Base-by-base conservation (phyloP, 2,329 filamentous ascomycete species). In the Alternaria gansuensis region DNA sequence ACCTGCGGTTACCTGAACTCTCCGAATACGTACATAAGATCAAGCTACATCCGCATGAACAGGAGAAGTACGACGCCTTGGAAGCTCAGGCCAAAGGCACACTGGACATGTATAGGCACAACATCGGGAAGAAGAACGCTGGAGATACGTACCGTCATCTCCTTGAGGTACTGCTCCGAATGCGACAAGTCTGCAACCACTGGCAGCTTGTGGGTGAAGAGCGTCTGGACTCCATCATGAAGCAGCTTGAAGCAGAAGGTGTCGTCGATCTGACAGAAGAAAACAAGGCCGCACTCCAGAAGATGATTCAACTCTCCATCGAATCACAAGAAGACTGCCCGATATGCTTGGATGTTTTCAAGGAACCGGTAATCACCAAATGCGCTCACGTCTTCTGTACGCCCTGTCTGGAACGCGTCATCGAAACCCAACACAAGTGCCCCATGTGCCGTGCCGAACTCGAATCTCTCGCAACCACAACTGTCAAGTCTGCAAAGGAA, bases 171-270 rank as follows among this genome's bases (percentile, higher is more conserved):
- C 83, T 97, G 4, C 85, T 97, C 5, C 88, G 93, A 11, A 85
- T 96, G 65, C 87, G 93, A 17, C 93, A 97, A 78, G 85, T 90
- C 74, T 97, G 93, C 78, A 93, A 94, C 65, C 93, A 96, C 74
- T 96, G 92, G 91, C 88, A 89, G 8, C 84, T 97, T 10, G 92
- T 91, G 71, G 89, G 88, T 49, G 83, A 90, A 63, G 73, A 75
- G 31, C 88, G 91, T 11, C 83, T 96, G n/a, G 84, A 85, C 9
- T 86, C 88, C n/a, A 83, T 96, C 23, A 82, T 94, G 72, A 81
- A 85, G 21, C 81, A 91, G 2, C 82, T 96, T 2, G 89, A 91
- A 41, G 83, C 85, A 14, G 82, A 90, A 65, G 85, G 87, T 46
- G 82, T 89, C 1, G 88, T 96, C 0, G 82, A 85, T 0, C 82